Base-by-base conservation (phyloP, 345 rosid genomes). In the Nephelium lappaceum region DNA sequence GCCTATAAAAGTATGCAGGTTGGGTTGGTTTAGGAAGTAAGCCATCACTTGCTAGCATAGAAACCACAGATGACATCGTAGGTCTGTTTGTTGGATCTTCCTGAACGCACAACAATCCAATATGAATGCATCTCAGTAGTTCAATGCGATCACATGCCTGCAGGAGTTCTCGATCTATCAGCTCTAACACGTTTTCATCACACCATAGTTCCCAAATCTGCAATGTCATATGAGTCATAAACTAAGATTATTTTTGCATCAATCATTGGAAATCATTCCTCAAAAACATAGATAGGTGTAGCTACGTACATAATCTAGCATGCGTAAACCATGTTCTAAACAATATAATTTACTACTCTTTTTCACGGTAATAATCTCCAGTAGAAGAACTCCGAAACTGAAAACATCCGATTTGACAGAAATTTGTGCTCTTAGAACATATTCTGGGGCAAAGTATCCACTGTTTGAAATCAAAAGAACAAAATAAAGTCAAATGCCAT, bases 151-250 rank as follows among this genome's bases (percentile, higher is more conserved):
- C 39, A 38, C 55, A 78, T 42, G 80, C 60, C 43, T 70, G 69
- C 14, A n/a, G 23, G 25, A 70, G n/a, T 27, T 3, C 63, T 8
- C 27, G 61, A 41, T 78, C 75, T 0, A 21, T 25, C 6, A 77
- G 67, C 41, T 69, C 57, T 38, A 23, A 12, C 11, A 12, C 58
- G 2, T 16, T 24, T 25, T 24, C 58, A 9, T 77, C 67, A 6
- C n/a, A n/a, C 80, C 75, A 77, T 18, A 69, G 39, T 57, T 57
- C 57, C 75, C 80, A 77, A 6, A 74, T 73, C 74, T 77, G 65
- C 11, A 60, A 60, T 23, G 64, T 60, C 21, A 60, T 21, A 31
- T 27, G 31, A 31, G 19, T 49, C 55, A 21, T 23, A 8, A 9
- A 21, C 55, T 14, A 21, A 60, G 7, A 3, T 9, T 7, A 31